Evolutionary conservation across 1,139 yeast species (phyloP).

Genomic region (Lodderomyces beijingensis): DNA sequence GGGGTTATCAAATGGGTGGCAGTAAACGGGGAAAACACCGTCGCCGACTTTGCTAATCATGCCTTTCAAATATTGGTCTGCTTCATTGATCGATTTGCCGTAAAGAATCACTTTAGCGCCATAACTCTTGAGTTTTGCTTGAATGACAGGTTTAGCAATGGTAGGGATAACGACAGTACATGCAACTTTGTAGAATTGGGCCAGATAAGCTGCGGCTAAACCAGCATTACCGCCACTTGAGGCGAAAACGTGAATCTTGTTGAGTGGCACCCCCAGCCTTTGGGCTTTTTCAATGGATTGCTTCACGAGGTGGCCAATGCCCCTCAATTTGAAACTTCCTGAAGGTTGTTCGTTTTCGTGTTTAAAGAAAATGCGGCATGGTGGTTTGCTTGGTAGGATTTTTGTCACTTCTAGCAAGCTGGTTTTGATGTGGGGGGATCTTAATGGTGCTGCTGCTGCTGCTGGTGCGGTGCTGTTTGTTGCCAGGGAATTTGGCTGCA

Average conservation of each 20-base stretch:
- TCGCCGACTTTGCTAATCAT: slow-evolving; percentile 28
- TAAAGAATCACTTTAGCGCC: slow-evolving; percentile 53
- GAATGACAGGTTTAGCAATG: slow-evolving; percentile 32
- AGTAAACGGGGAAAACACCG: slow-evolving; percentile 45
- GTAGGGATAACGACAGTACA: slow-evolving; percentile 68
- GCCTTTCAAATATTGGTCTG: slow-evolving; percentile 48
- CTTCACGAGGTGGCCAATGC: slow-evolving; percentile 49
- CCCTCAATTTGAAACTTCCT: slow-evolving; percentile 70
- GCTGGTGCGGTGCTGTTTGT: background rate
- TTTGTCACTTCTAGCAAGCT: slow-evolving; percentile 37
- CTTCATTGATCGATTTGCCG: slow-evolving; percentile 64
- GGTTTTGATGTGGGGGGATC: slow-evolving; percentile 34
- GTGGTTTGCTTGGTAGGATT: slow-evolving; percentile 26
- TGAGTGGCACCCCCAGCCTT: slow-evolving; percentile 14
- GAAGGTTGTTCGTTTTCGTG: slow-evolving; percentile 67
- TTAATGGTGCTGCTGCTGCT: slow-evolving; percentile 3
- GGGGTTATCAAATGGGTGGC: slow-evolving; percentile 68
- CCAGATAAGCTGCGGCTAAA: slow-evolving; percentile 65
- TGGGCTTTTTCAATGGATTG: slow-evolving; percentile 19
- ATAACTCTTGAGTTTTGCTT: slow-evolving; percentile 29
- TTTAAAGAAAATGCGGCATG: slow-evolving; percentile 52
- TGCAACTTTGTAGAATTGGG: slow-evolving; percentile 37
- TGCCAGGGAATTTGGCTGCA: slow-evolving; percentile 10
- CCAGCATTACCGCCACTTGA: slow-evolving; percentile 83
- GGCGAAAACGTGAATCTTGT: slow-evolving; percentile 47